A percentile compares a stretch with the other conserved stretches of the same genome.
Conservation (phyloP, 164 flowering plant species). For the Cinnamomum micranthum region DNA sequence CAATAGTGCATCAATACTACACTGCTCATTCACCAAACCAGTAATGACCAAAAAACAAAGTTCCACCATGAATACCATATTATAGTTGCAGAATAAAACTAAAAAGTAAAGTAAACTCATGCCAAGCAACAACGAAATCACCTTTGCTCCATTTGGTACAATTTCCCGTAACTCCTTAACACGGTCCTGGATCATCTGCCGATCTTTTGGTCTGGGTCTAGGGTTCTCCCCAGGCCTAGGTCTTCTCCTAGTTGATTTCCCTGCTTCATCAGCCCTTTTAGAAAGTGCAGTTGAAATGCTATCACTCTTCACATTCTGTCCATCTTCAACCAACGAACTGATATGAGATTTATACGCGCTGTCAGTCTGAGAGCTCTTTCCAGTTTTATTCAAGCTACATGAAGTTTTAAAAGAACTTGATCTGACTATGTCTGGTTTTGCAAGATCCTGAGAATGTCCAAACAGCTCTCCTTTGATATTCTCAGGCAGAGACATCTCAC, state of each 20-base stretch:
- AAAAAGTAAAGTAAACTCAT: conserved; percentile 5
- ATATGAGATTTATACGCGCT: conserved; percentile 32
- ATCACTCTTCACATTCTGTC: conserved; percentile 39
- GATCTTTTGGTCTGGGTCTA: conserved; percentile 97
- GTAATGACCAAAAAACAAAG: conserved; percentile 6
- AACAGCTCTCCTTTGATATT: conserved; percentile 23
- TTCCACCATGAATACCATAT: background rate
- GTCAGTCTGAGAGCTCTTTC: conserved; percentile 13
- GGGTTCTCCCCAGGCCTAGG: conserved; percentile 93
- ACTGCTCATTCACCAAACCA: conserved; percentile 42
- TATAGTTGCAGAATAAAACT: too few relatives aligned
- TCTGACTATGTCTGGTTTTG: conserved; percentile 18
- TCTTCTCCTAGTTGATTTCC: conserved; percentile 64
- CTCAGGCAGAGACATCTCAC: conserved; percentile 29
- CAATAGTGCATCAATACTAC: conserved; percentile 94
- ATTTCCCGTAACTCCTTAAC: conserved; percentile 90
- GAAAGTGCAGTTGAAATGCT: conserved; percentile 20
- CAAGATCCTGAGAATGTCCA: conserved; percentile 22
- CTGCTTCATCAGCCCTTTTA: conserved; percentile 39
- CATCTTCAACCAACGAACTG: conserved; percentile 51
- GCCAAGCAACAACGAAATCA: conserved; percentile 11
- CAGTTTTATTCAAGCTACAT: background rate
- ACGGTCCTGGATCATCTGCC: conserved; percentile 99
- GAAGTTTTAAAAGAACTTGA: conserved; percentile 14
- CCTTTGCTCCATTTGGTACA: conserved; percentile 96